phyloP scores from a whole-genome alignment of 2,329 filamentous ascomycete genomes.

The Fusarium xylarioides region DNA sequence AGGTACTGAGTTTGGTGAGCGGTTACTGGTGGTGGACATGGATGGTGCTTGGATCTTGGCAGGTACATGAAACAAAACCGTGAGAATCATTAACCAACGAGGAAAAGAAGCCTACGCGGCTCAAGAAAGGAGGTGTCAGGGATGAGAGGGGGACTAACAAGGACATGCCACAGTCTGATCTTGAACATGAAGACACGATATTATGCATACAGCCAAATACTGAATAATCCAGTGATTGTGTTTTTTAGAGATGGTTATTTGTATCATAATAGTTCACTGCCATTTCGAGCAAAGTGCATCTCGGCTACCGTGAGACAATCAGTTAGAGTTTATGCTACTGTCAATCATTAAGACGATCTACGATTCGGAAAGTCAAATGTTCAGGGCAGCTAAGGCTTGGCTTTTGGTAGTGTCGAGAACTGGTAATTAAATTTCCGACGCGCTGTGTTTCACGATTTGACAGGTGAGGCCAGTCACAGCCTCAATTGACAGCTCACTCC shows the following conservation, averaged over 20 bases:
- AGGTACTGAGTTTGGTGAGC: background rate
- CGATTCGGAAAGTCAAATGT: background rate
- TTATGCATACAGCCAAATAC: background rate
- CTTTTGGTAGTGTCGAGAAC: background rate
- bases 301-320: background rate
- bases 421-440: slow-evolving; percentile 3
- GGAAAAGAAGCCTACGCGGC: slow-evolving; percentile 23
- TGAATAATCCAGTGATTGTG: background rate
- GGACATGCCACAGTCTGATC: background rate
- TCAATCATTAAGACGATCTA: background rate
- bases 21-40: slow-evolving; percentile 15
- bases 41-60: slow-evolving; percentile 18
- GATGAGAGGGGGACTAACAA: background rate
- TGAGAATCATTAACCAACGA: slow-evolving; percentile 29
- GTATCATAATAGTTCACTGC: too few species aligned
- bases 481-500: background rate
- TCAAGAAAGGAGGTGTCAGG: slow-evolving; percentile 31
- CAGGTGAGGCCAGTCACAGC: background rate
- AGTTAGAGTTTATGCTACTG: background rate
- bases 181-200: background rate
- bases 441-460: background rate
- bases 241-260: too few species aligned
- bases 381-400: background rate
- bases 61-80: slow-evolving; percentile 31
- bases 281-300: background rate